These are phyloP conservation scores for Fusarium sp. DNA, from an alignment of 2,329 filamentous ascomycete species.

Conservation along the genomic window DNA sequence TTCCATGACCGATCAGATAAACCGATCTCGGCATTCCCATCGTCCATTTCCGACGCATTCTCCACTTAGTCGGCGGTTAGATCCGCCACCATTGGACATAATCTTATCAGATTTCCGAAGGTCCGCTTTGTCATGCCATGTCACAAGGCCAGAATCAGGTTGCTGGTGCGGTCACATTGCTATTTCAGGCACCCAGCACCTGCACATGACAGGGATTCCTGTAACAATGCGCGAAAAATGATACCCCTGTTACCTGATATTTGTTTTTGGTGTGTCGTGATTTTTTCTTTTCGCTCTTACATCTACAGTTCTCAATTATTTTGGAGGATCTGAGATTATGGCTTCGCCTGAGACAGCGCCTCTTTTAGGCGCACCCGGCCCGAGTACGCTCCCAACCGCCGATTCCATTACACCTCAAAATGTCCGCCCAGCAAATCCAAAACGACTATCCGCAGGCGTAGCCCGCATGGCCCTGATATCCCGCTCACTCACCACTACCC, in stretches of 20 bases:
- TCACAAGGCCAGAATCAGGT: constrained; percentile 20
- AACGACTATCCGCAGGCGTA: constrained; percentile 55
- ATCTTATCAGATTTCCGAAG: constrained; percentile 43
- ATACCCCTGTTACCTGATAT: not conserved
- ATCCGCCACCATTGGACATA: constrained; percentile 41
- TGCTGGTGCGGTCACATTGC: not conserved
- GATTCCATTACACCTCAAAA: too few relatives aligned
- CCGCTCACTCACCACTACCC: constrained; percentile 56
- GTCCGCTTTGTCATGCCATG: constrained; percentile 20
- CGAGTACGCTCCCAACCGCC: not conserved
- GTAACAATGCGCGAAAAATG: constrained; percentile 1
- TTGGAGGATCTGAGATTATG: not conserved
- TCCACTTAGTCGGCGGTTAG: constrained; percentile 36
- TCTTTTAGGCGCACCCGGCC: constrained; percentile 14
- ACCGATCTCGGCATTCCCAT: not conserved
- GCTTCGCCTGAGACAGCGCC: constrained; percentile 29
- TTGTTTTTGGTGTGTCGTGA: not conserved
- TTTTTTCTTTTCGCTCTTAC: not conserved
- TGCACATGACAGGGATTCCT: not conserved
- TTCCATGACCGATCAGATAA: not conserved
- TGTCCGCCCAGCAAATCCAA: not conserved
- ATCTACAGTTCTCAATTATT: not conserved
- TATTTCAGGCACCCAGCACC: constrained; percentile 1
- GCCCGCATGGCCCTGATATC: constrained; percentile 63
- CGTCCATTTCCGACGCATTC: not conserved